phyloP scores from a whole-genome alignment of 129 eudicot species.

The Artemisia annua region DNA sequence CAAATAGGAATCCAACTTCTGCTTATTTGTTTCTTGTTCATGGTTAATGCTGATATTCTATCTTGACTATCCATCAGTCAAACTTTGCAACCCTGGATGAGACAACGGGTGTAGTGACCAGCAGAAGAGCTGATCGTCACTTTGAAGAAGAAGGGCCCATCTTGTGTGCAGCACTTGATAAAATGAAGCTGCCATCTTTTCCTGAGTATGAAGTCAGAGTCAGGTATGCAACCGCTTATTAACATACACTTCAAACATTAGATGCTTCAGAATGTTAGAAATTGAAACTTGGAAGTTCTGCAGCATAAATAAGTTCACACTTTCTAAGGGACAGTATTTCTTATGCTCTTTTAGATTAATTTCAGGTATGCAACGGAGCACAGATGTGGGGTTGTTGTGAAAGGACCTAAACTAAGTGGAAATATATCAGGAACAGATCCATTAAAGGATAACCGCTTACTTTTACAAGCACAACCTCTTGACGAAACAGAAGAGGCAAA shows the following conservation, averaged over 20 bases:
- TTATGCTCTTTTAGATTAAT: constrained; percentile 18
- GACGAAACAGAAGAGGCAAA: constrained; percentile 90
- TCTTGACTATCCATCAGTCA: constrained; percentile 48
- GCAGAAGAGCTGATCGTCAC: constrained; percentile 96
- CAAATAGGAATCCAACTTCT: constrained; percentile 5
- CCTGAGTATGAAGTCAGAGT: constrained; percentile 93
- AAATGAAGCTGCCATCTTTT: constrained; percentile 84
- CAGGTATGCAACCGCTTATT: constrained; percentile 46
- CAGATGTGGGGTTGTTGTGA: constrained; percentile 97
- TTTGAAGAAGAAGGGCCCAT: constrained; percentile 98
- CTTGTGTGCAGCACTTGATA: constrained; percentile 92
- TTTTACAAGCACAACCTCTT: constrained; percentile 75
- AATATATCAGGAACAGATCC: constrained; percentile 98
- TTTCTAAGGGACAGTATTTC: background rate
- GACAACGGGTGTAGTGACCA: constrained; percentile 78
- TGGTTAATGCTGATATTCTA: background rate
- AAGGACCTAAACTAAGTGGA: constrained; percentile 94
- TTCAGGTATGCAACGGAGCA: constrained; percentile 98
- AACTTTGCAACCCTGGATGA: constrained; percentile 94
- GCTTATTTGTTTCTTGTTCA: constrained; percentile 21
- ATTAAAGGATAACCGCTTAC: constrained; percentile 85
- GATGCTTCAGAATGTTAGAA: background rate
- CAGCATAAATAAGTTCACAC: too few species aligned
- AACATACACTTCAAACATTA: background rate
- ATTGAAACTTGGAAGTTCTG: background rate